Percentiles rank a stretch among this genome's conserved stretches.
Conservation (phyloP, 768 basidiomycete genomes). For the Hirschioporus abietinus region DNA sequence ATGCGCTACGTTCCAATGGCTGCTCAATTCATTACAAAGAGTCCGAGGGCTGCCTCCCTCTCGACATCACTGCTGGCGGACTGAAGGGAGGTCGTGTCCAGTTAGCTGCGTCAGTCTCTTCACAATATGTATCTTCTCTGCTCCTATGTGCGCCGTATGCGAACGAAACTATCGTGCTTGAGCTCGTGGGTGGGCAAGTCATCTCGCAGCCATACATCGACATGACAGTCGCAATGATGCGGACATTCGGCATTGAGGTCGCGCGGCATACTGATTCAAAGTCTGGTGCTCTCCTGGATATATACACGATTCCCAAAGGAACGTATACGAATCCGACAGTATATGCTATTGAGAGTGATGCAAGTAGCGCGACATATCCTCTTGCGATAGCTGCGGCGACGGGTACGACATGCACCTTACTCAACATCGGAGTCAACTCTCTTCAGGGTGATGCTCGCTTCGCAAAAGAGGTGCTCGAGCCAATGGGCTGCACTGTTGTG, state of each 20-base stretch:
- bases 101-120: constrained; percentile 91
- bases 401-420: constrained; percentile 91
- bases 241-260: constrained; percentile 80
- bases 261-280: constrained; percentile 53
- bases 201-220: constrained; percentile 99
- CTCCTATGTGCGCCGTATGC: constrained; percentile 97
- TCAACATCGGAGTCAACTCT: constrained; percentile 85
- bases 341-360: constrained; percentile 94
- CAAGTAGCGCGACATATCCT: constrained; percentile 93
- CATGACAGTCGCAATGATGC: constrained; percentile 99
- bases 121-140: constrained; percentile 97
- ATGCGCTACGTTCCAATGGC: constrained; percentile 80
- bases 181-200: constrained; percentile 90
- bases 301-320: constrained; percentile 83
- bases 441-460: constrained; percentile 98
- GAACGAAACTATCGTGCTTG: constrained; percentile 70
- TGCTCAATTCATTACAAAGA: constrained; percentile 75
- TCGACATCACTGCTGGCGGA: constrained; percentile 79
- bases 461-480: constrained; percentile 86
- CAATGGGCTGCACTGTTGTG: constrained; percentile 89
- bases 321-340: constrained; percentile 69
- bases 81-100: constrained; percentile 77
- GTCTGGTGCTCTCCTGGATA: constrained; percentile 61
- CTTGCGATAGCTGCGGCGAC: constrained; percentile 96
- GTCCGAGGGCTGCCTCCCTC: constrained; percentile 78